These are phyloP conservation scores for Geosmithia morbida DNA, from an alignment of 2,329 filamentous ascomycete genomes.

Conservation along the genomic window DNA sequence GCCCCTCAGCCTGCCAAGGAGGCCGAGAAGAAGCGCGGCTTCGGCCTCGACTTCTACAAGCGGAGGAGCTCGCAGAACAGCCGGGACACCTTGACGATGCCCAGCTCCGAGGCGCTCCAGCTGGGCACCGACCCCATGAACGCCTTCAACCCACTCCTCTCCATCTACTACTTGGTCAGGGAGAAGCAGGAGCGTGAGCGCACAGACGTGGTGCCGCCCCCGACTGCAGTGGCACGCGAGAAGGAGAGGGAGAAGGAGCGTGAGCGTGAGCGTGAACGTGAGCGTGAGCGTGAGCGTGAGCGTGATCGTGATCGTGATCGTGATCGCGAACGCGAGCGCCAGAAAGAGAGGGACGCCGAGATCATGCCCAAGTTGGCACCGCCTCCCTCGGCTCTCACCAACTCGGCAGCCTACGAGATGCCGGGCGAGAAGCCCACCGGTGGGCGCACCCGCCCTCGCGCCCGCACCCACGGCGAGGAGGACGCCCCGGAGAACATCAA, in stretches of 20 bases:
- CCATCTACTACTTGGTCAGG: conserved; percentile 89
- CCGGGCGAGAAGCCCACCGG: conserved; percentile 78
- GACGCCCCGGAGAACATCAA: conserved; percentile 53
- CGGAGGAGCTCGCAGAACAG: conserved; percentile 79
- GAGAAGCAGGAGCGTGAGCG: conserved; percentile 82
- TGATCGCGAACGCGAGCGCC: conserved; percentile 7
- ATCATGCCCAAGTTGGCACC: conserved; percentile 59
- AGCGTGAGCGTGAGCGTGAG: conserved; percentile 8
- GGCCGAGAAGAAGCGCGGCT: conserved; percentile 72
- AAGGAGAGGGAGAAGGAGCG: conserved; percentile 11
- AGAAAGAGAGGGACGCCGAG: conserved; percentile 23
- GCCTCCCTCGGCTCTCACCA: conserved; percentile 81
- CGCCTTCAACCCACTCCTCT: conserved; percentile 82
- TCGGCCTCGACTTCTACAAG: conserved; percentile 94
- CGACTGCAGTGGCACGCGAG: conserved; percentile 25
- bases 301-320: conserved; percentile 6
- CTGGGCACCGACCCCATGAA: conserved; percentile 79
- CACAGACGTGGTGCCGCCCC: conserved; percentile 22
- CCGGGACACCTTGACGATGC: conserved; percentile 68
- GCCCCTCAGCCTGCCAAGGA: conserved; percentile 41
- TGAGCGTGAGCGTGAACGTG: conserved; percentile 6
- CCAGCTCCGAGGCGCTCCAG: conserved; percentile 76
- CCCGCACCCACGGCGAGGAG: conserved; percentile 89
- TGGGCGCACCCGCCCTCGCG: conserved; percentile 67
- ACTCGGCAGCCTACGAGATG: conserved; percentile 72